phyloP scores from a whole-genome alignment of 2,329 filamentous ascomycete species.

The Byssothecium circinans region DNA sequence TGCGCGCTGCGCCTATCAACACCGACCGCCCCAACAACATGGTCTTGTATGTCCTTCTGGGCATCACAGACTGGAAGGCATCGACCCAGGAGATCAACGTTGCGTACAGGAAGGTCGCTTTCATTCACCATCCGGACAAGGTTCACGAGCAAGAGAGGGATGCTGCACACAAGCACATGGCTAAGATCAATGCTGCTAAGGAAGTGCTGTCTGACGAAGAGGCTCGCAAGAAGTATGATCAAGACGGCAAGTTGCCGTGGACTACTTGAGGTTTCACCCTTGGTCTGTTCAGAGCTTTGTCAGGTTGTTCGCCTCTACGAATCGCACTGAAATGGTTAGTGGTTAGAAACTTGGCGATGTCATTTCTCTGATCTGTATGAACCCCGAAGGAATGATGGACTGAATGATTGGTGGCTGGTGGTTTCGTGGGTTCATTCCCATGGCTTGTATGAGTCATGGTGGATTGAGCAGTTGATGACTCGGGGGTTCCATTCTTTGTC shows the following conservation, averaged over 20 bases:
- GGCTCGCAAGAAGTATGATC: conserved; percentile 15
- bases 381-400: too few relatives aligned
- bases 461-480: too few relatives aligned
- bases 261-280: conserved; percentile 3
- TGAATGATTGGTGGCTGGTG: too few relatives aligned
- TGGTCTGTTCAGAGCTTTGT: too few relatives aligned
- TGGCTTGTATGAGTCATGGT: too few relatives aligned
- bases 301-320: too few relatives aligned
- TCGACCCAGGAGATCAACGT: conserved; percentile 14
- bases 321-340: too few relatives aligned
- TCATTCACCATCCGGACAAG: conserved; percentile 26
- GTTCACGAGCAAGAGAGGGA: conserved; percentile 12
- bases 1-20: neutral
- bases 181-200: conserved; percentile 27
- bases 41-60: conserved; percentile 21
- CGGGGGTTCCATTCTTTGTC: too few relatives aligned
- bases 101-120: conserved; percentile 19
- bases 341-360: too few relatives aligned
- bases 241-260: conserved; percentile 16
- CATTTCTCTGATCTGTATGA: too few relatives aligned
- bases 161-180: conserved; percentile 23
- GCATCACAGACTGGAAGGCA: conserved; percentile 16
- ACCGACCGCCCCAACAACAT: conserved; percentile 13
- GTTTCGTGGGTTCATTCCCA: too few relatives aligned
- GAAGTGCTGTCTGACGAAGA: conserved; percentile 22